Evolutionary conservation across 441 rosid genomes (phyloP).

Genomic region (Corymbia citriodora): DNA sequence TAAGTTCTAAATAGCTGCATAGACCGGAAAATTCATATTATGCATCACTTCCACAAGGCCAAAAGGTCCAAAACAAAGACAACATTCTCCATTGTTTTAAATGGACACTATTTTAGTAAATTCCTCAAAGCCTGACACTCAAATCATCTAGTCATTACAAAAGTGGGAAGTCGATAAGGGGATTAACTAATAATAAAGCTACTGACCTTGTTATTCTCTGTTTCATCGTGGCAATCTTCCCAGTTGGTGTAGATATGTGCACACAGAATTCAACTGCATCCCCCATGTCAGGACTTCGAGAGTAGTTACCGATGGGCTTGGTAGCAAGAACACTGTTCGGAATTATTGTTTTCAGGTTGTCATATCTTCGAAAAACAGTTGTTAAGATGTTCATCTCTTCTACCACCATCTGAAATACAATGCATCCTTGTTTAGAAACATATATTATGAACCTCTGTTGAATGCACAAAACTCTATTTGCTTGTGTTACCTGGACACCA

Average conservation of each 20-base stretch:
- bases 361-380: not conserved
- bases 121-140: not conserved
- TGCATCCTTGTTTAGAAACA: not conserved
- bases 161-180: not conserved
- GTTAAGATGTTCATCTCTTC: conserved; percentile 17
- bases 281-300: conserved; percentile 15
- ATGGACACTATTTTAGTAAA: not conserved
- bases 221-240: conserved; percentile 2
- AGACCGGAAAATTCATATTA: not conserved
- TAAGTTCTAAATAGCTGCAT: not conserved
- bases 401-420: conserved; percentile 3
- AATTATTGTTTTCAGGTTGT: conserved; percentile 3
- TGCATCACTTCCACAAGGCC: not conserved
- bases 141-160: not conserved
- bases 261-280: conserved; percentile 9
- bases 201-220: conserved; percentile 5
- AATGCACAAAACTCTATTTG: not conserved
- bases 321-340: conserved; percentile 5
- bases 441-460: not conserved
- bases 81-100: not conserved
- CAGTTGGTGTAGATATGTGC: conserved; percentile 3
- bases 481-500: conserved; percentile 1
- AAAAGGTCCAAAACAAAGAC: not conserved
- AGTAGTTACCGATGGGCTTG: conserved; percentile 1
- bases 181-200: not conserved